A percentile compares a stretch with the other conserved stretches of the same genome.
Evolutionary conservation across 73 alveolate genomes (phyloP).

Genomic region (Effrenium voratum): DNA sequence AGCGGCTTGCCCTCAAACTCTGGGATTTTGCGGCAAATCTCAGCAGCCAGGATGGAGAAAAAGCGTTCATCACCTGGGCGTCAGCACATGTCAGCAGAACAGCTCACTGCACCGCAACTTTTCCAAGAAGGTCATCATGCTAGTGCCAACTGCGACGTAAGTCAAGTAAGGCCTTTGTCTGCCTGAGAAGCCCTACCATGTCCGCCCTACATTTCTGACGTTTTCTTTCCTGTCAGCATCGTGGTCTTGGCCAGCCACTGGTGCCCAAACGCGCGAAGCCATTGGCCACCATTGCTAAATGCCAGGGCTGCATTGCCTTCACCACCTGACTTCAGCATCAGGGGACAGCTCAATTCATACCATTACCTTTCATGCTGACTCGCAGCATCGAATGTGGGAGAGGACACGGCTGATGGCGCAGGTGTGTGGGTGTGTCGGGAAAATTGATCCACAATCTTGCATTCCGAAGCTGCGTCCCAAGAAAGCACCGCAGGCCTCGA

Average conservation of each 20-base stretch:
- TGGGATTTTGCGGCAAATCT: slow-evolving; percentile 53
- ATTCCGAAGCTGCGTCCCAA: too few species aligned
- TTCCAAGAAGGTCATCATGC: too few species aligned
- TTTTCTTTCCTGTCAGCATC: too few species aligned
- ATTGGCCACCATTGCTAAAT: slow-evolving; percentile 77
- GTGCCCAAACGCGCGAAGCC: slow-evolving; percentile 82
- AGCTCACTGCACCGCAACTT: too few species aligned
- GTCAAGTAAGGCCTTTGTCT: too few species aligned
- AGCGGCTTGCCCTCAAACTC: slow-evolving; percentile 63
- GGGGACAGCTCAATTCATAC: background rate
- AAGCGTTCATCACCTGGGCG: slow-evolving; percentile 54
- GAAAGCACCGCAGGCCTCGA: slow-evolving; percentile 49
- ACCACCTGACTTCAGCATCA: slow-evolving; percentile 1
- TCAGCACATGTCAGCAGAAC: too few species aligned
- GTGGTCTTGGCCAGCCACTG: too few species aligned
- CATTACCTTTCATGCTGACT: background rate
- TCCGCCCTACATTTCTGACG: too few species aligned
- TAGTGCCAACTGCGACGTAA: too few species aligned
- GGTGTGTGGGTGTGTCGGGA: background rate
- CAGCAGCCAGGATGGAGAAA: slow-evolving; percentile 85
- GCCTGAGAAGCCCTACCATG: too few species aligned
- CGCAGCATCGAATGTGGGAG: background rate
- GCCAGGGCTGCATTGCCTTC: slow-evolving; percentile 91
- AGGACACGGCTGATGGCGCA: background rate
- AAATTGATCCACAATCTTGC: background rate